These are phyloP conservation scores for Diaporthe ilicicola DNA, from an alignment of 2,329 filamentous ascomycete genomes.

Conservation along the genomic window DNA sequence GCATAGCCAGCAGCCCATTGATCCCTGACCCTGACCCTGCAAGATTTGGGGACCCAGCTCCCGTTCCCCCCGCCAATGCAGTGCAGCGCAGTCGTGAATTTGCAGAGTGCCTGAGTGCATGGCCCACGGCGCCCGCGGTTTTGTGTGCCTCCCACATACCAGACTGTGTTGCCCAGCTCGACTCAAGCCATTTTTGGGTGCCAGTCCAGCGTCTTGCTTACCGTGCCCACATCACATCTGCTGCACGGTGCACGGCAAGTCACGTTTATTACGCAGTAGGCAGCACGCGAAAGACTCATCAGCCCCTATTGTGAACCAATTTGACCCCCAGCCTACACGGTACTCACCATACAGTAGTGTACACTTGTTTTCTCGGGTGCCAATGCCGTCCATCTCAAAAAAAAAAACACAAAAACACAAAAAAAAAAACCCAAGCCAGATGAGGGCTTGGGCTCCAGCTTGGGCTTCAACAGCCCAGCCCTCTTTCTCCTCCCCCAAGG, in stretches of 20 bases:
- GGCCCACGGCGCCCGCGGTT: constrained; percentile 16
- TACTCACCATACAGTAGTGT: too few relatives aligned
- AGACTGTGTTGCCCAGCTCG: constrained; percentile 11
- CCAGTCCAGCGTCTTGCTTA: background rate
- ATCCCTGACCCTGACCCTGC: constrained; percentile 8
- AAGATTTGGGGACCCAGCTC: constrained; percentile 28
- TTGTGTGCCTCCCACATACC: constrained; percentile 8
- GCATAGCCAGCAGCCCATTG: background rate
- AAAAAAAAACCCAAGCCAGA: background rate
- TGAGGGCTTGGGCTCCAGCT: background rate
- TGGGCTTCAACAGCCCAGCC: constrained; percentile 9
- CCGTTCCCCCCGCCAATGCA: constrained; percentile 21
- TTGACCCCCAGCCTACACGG: background rate
- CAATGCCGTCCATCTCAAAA: background rate
- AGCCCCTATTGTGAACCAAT: background rate
- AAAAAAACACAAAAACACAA: too few relatives aligned
- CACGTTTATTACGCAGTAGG: background rate
- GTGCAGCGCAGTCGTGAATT: background rate
- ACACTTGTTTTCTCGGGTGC: background rate
- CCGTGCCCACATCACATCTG: background rate
- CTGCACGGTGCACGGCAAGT: background rate
- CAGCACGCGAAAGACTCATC: background rate
- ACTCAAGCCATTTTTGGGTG: background rate
- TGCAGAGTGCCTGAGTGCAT: background rate
- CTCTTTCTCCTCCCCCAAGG: background rate